phyloP scores from a whole-genome alignment of 1,284 basidiomycete species.

The Takashimella koratensis region DNA sequence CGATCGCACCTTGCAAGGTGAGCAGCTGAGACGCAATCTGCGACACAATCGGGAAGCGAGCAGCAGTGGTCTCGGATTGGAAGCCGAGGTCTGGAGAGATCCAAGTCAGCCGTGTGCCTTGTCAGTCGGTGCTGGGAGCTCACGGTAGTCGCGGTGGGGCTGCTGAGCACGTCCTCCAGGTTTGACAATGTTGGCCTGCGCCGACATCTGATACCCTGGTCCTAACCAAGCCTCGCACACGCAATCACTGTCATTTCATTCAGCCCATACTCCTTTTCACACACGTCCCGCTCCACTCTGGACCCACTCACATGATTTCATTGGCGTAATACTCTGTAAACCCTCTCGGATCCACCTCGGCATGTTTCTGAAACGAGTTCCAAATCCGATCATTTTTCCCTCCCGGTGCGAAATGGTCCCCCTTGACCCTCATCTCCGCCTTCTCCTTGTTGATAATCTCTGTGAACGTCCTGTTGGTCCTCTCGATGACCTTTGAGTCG shows the following conservation, averaged over 20 bases:
- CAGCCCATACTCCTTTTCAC: neutral
- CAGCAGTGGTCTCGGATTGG: slow-evolving; percentile 2
- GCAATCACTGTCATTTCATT: slow-evolving; percentile 1
- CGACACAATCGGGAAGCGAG: slow-evolving; percentile 11
- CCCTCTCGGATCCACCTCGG: slow-evolving; percentile 1
- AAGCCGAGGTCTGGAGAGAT: slow-evolving; percentile 6
- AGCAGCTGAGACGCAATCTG: slow-evolving; percentile 15
- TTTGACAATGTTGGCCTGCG: slow-evolving; percentile 17
- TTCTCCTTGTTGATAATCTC: slow-evolving; percentile 3
- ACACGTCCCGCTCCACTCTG: neutral
- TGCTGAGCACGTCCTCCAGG: slow-evolving; percentile 15
- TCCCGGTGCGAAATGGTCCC: slow-evolving; percentile 17
- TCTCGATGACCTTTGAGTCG: neutral
- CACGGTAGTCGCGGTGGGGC: slow-evolving; percentile 18
- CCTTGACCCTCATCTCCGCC: neutral
- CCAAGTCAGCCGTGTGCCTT: neutral
- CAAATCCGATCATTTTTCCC: slow-evolving; percentile 18
- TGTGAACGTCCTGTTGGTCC: neutral
- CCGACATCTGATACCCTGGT: slow-evolving; percentile 14
- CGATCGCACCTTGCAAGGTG: slow-evolving; percentile 18
- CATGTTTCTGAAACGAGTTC: slow-evolving; percentile 19
- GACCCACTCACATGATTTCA: slow-evolving; percentile 4
- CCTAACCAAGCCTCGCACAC: slow-evolving; percentile 17
- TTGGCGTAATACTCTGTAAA: slow-evolving; percentile 17
- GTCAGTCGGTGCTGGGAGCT: neutral